These are phyloP conservation scores for Hemisphaericaspora subhashii DNA, from an alignment of 1,139 yeast species.

Conservation along the genomic window DNA sequence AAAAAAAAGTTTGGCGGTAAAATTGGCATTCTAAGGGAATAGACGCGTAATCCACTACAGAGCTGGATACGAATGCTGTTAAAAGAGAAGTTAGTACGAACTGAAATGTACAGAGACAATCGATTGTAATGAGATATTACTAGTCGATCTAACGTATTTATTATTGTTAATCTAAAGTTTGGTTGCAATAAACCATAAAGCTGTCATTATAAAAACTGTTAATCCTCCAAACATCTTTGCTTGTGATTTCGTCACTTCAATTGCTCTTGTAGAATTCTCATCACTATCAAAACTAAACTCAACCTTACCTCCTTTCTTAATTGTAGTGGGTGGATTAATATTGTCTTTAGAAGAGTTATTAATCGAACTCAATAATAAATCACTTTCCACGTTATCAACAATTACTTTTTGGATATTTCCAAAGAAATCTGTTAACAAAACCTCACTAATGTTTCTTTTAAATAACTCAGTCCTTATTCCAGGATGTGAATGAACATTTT, in stretches of 20 bases:
- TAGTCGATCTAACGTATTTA: not conserved
- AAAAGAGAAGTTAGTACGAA: too few species aligned
- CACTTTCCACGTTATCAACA: conserved; percentile 57
- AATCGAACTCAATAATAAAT: conserved; percentile 13
- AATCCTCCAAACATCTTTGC: conserved; percentile 18
- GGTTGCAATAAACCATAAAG: conserved; percentile 24
- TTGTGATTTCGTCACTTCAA: conserved; percentile 18
- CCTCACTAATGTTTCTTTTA: conserved; percentile 65
- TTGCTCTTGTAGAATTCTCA: conserved; percentile 12
- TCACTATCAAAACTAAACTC: conserved; percentile 15
- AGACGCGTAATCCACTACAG: too few species aligned
- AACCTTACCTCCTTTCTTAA: conserved; percentile 1
- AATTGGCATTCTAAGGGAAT: too few species aligned
- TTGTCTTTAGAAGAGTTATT: not conserved
- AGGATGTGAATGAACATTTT: conserved; percentile 85
- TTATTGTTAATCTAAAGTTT: conserved; percentile 6
- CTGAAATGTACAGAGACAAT: too few species aligned
- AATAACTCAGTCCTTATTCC: conserved; percentile 86
- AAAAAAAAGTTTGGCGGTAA: too few species aligned
- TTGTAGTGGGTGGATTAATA: too few species aligned
- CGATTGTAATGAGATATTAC: too few species aligned
- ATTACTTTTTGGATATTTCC: conserved; percentile 89
- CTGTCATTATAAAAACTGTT: conserved; percentile 19
- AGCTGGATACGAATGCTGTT: too few species aligned
- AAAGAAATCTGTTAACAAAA: conserved; percentile 86